phyloP scores from a whole-genome alignment of 2,329 filamentous ascomycete genomes.

The Spiromastix sp. region DNA sequence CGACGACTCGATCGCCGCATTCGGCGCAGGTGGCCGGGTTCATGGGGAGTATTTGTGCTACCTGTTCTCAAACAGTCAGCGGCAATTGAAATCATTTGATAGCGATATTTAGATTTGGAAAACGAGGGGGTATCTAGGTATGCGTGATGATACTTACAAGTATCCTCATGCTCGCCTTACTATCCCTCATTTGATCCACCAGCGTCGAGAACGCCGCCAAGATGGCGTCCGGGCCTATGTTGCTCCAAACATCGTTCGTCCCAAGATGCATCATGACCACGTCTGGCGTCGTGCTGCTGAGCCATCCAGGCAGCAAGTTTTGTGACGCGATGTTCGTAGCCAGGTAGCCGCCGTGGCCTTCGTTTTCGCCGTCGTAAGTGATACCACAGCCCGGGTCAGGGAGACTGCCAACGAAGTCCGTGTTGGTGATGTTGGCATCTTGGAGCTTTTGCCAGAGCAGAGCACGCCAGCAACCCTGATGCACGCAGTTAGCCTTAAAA shows the following conservation, averaged over 20 bases:
- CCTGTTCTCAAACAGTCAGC: constrained; percentile 15
- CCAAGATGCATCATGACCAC: constrained; percentile 39
- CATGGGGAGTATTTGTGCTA: constrained; percentile 33
- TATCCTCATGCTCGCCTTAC: constrained; percentile 31
- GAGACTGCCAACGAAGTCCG: constrained; percentile 20
- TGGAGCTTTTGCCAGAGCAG: constrained; percentile 24
- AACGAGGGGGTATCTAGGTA: background rate
- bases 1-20: constrained; percentile 18
- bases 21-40: constrained; percentile 19
- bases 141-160: constrained; percentile 23
- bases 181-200: constrained; percentile 25
- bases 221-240: constrained; percentile 24
- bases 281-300: constrained; percentile 33
- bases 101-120: background rate
- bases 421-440: constrained; percentile 20
- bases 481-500: background rate
- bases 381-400: background rate
- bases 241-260: constrained; percentile 34
- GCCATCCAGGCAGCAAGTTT: constrained; percentile 35
- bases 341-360: constrained; percentile 35
- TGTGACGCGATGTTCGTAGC: constrained; percentile 35
- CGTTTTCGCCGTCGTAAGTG: constrained; percentile 33
- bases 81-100: background rate
- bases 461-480: constrained; percentile 23
- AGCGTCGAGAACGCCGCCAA: constrained; percentile 33